These are phyloP conservation scores for Cutaneotrichosporon cyanovorans DNA, from an alignment of 1,284 basidiomycete species.

Conservation along the genomic window DNA sequence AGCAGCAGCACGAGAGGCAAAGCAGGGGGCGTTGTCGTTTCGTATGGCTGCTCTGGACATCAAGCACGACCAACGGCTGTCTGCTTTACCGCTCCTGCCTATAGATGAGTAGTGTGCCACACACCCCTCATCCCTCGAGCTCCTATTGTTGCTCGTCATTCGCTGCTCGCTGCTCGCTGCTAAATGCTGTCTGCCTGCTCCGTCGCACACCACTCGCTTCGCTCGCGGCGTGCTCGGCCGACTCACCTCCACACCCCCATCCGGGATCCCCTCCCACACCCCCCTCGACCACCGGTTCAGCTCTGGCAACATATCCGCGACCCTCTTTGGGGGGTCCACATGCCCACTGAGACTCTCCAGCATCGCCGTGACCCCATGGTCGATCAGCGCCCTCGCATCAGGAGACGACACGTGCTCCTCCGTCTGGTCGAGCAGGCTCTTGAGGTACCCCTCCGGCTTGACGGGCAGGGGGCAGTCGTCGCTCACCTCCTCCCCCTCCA, in stretches of 20 bases:
- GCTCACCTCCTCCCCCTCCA: slow-evolving; percentile 8
- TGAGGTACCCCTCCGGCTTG: slow-evolving; percentile 28
- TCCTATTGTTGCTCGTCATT: too few relatives aligned
- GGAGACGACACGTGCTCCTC: slow-evolving; percentile 30
- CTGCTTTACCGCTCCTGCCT: too few relatives aligned
- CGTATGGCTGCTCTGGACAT: too few relatives aligned
- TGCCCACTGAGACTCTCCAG: slow-evolving; percentile 18
- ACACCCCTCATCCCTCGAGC: too few relatives aligned
- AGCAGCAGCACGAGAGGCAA: too few relatives aligned
- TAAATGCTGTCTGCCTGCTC: too few relatives aligned
- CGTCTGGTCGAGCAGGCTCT: slow-evolving; percentile 32
- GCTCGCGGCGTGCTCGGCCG: neutral
- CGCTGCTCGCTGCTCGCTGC: too few relatives aligned
- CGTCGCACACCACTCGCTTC: neutral
- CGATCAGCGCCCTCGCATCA: slow-evolving; percentile 37
- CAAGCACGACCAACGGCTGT: too few relatives aligned
- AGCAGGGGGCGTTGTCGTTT: too few relatives aligned
- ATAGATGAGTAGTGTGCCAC: too few relatives aligned
- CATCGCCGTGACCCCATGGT: slow-evolving; percentile 34
- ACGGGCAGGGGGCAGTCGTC: slow-evolving; percentile 15
- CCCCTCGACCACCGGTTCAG: slow-evolving; percentile 38
- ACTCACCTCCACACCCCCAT: slow-evolving; percentile 41
- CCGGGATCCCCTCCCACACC: slow-evolving; percentile 44
- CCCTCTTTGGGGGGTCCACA: slow-evolving; percentile 4
- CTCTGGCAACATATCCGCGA: slow-evolving; percentile 38